phyloP scores from a whole-genome alignment of 768 basidiomycete genomes.

The Leccinum subgranulosum region DNA sequence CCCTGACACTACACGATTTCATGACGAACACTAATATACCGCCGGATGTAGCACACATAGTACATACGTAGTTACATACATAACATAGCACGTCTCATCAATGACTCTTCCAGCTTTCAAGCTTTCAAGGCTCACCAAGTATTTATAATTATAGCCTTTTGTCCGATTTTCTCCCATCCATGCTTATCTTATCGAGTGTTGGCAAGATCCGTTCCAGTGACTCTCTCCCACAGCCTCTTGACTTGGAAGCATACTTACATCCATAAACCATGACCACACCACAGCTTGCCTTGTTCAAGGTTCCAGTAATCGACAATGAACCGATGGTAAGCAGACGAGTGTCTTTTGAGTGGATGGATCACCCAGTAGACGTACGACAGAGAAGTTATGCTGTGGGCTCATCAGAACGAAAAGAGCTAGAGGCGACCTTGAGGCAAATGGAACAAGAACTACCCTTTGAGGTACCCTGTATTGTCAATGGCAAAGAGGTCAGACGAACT shows the following conservation, averaged over 20 bases:
- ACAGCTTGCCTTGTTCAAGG: slow-evolving; percentile 82
- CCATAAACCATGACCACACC: slow-evolving; percentile 54
- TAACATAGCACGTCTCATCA: background rate
- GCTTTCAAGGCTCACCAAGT: background rate
- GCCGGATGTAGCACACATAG: background rate
- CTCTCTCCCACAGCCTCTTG: background rate
- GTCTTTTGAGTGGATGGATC: background rate
- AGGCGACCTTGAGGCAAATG: slow-evolving; percentile 76
- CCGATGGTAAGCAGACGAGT: slow-evolving; percentile 63
- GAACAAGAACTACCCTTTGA: slow-evolving; percentile 82
- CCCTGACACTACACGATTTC: background rate
- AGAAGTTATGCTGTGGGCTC: slow-evolving; percentile 77
- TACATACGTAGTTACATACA: background rate
- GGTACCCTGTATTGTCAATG: slow-evolving; percentile 91
- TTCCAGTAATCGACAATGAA: slow-evolving; percentile 88
- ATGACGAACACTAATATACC: background rate
- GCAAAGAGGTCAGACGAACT: slow-evolving; percentile 60
- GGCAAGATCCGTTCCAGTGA: slow-evolving; percentile 17
- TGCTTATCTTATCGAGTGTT: slow-evolving; percentile 1
- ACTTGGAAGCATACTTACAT: background rate
- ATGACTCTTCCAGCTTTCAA: background rate
- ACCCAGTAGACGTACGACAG: slow-evolving; percentile 35
- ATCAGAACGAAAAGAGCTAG: slow-evolving; percentile 67
- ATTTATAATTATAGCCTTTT: background rate
- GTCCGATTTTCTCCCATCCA: background rate